Evolutionary conservation across 805 yeast species (phyloP), one percentile per base, ranked within the genome.

Genomic region (Kodamaea kaohsiungensis): DNA sequence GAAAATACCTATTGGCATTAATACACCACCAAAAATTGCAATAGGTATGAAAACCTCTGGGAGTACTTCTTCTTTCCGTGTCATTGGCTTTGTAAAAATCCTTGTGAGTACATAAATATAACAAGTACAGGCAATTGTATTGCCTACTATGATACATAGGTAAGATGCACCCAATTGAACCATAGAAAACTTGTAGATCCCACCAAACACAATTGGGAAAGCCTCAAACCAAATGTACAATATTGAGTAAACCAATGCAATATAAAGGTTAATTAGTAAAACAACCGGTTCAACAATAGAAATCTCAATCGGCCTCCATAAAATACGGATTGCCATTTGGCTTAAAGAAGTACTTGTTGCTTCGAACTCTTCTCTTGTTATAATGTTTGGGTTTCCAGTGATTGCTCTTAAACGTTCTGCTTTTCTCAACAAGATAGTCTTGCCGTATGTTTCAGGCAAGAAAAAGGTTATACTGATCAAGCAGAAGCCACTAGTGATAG

Each of bases 151-250:
- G 40, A 80, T 66, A 13, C 82, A 73, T 40, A 81, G 46, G 65
- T 74, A 85, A 0, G 85, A 67, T 2, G 73, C 66, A 16, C 87
- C 85, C 58, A 65, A 53, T 51, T 79, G 81, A 33, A 82, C 72
- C 19, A 73, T 60, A 3, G 81, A 74, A 65, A 85, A 85, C 35
- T 72, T 62, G 58, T 81, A 73, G 17, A 73, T 61, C 1, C 74
- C 79, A 18, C 42, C n/a, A 45, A 78, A 85, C 2, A 81, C 83
- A 38, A 84, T 70, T 8, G 89, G 89, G 67, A 82, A 82, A 6
- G 83, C 84, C 65, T 85, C 88, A 60, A 84, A 82, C 73, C 81
- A 84, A 17, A 83, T 63, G 64, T 82, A 85, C 56, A 81, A 58
- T 25, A 78, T 65, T 25, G 86, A 80, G 64, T 84, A 85, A 6